A percentile compares a stretch with the other conserved stretches of the same genome.
These are phyloP conservation scores for Chlamydomonas schloesseri DNA, from an alignment of 139 green algal species.

Conservation along the genomic window DNA sequence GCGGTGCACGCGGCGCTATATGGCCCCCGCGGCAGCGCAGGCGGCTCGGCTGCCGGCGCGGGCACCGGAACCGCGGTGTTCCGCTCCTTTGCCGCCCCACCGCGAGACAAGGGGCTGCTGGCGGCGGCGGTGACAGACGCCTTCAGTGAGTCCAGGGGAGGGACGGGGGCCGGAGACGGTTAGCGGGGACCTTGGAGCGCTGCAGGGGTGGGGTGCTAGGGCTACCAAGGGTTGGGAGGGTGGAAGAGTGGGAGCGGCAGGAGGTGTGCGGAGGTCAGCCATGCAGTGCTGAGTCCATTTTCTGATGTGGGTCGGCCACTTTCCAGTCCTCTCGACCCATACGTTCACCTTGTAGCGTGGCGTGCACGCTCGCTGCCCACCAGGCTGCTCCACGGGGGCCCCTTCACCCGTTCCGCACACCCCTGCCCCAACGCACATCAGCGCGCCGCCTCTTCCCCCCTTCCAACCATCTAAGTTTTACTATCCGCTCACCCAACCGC, in stretches of 20 bases:
- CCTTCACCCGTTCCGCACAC: too few species aligned
- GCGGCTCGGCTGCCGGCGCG: neutral
- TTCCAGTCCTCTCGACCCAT: too few species aligned
- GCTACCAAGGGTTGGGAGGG: neutral
- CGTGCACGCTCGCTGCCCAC: too few species aligned
- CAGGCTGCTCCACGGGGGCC: too few species aligned
- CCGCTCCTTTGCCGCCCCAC: neutral
- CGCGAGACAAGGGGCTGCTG: conserved; percentile 28
- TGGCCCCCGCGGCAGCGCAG: neutral
- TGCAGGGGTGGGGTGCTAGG: neutral
- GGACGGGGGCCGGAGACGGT: too few species aligned
- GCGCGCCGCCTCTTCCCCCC: too few species aligned
- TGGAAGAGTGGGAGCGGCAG: neutral
- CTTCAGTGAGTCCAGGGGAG: neutral
- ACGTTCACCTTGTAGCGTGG: too few species aligned
- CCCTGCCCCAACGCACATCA: neutral
- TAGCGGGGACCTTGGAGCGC: too few species aligned
- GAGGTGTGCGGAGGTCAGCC: neutral
- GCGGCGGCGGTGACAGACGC: conserved; percentile 21
- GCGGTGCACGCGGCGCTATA: conserved; percentile 12
- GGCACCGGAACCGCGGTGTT: neutral
- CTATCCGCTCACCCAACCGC: too few species aligned
- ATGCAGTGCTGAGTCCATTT: neutral
- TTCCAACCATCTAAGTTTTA: too few species aligned
- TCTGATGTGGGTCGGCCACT: neutral